phyloP scores from a whole-genome alignment of 129 eudicot species.

The Flaveria linearis region DNA sequence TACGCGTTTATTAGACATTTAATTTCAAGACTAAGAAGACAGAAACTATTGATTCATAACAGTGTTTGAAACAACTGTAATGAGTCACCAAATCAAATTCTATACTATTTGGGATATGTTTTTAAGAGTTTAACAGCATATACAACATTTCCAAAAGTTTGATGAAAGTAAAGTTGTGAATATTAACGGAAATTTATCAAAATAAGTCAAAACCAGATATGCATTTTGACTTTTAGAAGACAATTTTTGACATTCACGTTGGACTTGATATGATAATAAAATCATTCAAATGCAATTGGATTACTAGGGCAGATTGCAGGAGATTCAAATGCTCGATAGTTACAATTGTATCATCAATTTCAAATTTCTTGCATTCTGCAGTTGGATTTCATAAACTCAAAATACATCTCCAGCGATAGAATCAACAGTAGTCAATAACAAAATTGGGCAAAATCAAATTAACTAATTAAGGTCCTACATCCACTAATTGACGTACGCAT shows the following conservation, averaged over 20 bases:
- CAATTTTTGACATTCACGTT: slow-evolving; percentile 50
- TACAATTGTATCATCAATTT: neutral
- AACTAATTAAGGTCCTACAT: neutral
- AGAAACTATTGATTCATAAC: slow-evolving; percentile 14
- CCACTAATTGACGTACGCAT: neutral
- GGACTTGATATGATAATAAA: neutral
- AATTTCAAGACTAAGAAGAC: neutral
- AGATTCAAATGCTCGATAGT: neutral
- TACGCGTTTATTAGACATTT: too few species aligned
- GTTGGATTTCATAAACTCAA: neutral
- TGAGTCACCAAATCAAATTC: slow-evolving; percentile 6
- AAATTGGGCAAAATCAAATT: neutral
- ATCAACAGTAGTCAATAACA: too few species aligned
- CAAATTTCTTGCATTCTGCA: neutral
- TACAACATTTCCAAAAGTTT: neutral
- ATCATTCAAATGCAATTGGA: too few species aligned
- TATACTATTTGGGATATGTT: slow-evolving; percentile 8
- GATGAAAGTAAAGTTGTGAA: neutral
- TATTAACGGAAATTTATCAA: too few species aligned
- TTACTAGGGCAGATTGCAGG: too few species aligned
- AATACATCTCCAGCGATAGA: neutral
- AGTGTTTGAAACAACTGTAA: slow-evolving; percentile 28
- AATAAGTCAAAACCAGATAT: slow-evolving; percentile 2
- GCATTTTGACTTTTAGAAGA: slow-evolving; percentile 9
- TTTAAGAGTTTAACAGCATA: neutral